Evolutionary conservation across 2,329 filamentous ascomycete genomes (phyloP), one percentile per base, ranked within the genome.

Genomic region (Ophiostoma novo-ulmi): DNA sequence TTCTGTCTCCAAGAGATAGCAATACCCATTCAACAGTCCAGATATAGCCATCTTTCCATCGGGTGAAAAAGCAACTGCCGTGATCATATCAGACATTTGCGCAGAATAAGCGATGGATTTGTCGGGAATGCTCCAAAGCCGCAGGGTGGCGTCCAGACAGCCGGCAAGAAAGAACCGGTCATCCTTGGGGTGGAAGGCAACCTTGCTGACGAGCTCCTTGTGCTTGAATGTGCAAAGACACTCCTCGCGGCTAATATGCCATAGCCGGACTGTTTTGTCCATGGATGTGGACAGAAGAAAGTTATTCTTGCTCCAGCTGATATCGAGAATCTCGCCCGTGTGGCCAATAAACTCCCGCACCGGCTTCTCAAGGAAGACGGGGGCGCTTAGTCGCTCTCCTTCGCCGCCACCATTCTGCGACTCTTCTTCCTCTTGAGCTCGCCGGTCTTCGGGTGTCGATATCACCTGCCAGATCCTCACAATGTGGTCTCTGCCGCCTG

Each of bases 251-350:
- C 88, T 94, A 73, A 95, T 85, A 79, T 99, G 95, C 94, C 95
- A 99, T 67, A 99, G 80, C 17, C 93, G 87, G 14, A 99, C 95
- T 0, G 94, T 97, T 82, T 97, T 97, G 78, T 99, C 95, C 93
- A 98, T 97, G 0, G 94, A 97, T 0, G 94, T 96, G 3, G 94
- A 97, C 20, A 99, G 84, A 38, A 99, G 80, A 75, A 99, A 99
- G 78, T 97, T 97, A 80, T 99, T 99, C 84, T 98, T 99, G 82
- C 94, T 98, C 95, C 95, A 99, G 78, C 92, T 97, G 72, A 99
- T 79, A 77, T 97, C 94, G 74, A 99, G 81, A 6, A 99, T 88
- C 75, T 96, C 94, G 20, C 91, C 89, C 0, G 88, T 90, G 77
- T 99, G 95, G 5, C 93, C 94, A 70, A 86, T 82, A 74, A 95